phyloP scores from a whole-genome alignment of 2,329 filamentous ascomycete species.

The Calonectria naviculata region DNA sequence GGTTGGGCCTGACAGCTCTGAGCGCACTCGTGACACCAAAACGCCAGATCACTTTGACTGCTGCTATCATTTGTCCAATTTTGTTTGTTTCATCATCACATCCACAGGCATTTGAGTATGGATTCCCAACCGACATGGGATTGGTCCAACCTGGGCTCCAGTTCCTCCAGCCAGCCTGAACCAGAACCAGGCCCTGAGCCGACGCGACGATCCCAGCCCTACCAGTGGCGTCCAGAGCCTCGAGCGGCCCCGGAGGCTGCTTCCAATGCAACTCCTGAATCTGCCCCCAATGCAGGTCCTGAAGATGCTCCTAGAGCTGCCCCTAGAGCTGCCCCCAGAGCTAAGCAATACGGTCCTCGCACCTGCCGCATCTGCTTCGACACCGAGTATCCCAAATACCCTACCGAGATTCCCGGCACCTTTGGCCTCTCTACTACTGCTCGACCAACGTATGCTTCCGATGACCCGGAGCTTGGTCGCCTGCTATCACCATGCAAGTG shows the following conservation, averaged over 20 bases:
- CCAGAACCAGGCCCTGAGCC: constrained; percentile 17
- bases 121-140: constrained; percentile 40
- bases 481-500: constrained; percentile 92
- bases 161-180: constrained; percentile 20
- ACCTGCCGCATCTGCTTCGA: constrained; percentile 94
- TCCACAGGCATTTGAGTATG: constrained; percentile 39
- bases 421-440: constrained; percentile 48
- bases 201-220: constrained; percentile 10
- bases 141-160: constrained; percentile 38
- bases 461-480: constrained; percentile 78
- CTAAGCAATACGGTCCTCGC: constrained; percentile 72
- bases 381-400: constrained; percentile 62
- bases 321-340: constrained; percentile 21
- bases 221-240: constrained; percentile 14
- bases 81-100: constrained; percentile 24
- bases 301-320: not conserved
- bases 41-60: constrained; percentile 17
- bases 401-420: constrained; percentile 45
- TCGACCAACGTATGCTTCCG: constrained; percentile 72
- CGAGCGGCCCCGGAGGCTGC: not conserved
- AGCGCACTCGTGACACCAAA: constrained; percentile 23
- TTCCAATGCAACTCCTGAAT: not conserved
- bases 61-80: constrained; percentile 20
- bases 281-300: constrained; percentile 27
- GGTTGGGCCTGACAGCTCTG: constrained; percentile 37